Base-by-base conservation (phyloP, 1,139 yeast genomes). In the Blastobotrys persicus region DNA sequence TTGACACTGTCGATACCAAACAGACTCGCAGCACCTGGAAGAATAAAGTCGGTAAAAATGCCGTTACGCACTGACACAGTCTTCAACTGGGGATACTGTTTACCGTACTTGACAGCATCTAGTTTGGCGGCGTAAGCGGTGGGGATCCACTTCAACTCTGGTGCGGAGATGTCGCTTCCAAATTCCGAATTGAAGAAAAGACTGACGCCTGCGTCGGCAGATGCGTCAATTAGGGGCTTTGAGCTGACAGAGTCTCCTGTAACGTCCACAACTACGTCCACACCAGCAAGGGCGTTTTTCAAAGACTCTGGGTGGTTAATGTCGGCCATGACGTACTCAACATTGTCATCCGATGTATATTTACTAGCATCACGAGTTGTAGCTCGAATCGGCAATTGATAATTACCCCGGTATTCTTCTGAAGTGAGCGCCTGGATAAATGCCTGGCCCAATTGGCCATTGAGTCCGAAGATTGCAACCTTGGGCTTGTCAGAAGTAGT, bases 111-210 rank as follows among this genome's bases (percentile, higher is more conserved):
- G 14, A 62, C 58, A 26, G 64, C 61, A 4, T 55, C 60, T 35
- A 23, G 28, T 23, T 72, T 52, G 45, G 79, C 79, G 28, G 28
- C 28, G 9, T 23, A 23, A 6, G 28, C 28, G 9, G 5, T 9
- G 9, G 28, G 28, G 28, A 23, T 6, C 28, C 28, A 23, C 28
- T 23, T 23, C 28, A 23, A 6, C 9, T 23, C 9, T 23, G 28
- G 28, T 6, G 9, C 28, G 9, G 28, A 23, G 28, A 23, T 23
- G 9, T 23, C 28, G 31, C 69, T 60, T 40, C 88, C 88, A 57
- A 78, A 82, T 59, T 81, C 86, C 2, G 85, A 77, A 33, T 87
- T 84, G 48, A 82, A 72, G 64, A 74, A 81, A 31, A 81, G 58
- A 61, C 77, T 76, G 41, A 81, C 80, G 11, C 62, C 73, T 39